Conservation (phyloP, 495 filamentous ascomycete species). For the Penicillium tannophilum region DNA sequence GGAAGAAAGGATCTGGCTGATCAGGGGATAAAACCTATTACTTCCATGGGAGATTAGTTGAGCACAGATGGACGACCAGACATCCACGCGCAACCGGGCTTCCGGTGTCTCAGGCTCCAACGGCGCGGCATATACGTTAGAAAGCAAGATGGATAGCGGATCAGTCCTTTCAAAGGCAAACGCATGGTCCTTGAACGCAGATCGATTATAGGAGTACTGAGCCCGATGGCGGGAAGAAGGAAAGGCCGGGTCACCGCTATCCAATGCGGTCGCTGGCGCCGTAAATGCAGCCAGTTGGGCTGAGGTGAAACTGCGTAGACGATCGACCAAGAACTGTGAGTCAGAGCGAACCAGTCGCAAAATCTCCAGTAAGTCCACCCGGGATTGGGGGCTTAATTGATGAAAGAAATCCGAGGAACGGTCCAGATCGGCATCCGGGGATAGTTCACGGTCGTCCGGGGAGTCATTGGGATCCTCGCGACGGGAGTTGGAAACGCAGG, state of each 20-base stretch:
- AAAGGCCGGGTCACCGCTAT: constrained; percentile 79
- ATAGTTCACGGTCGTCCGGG: constrained; percentile 38
- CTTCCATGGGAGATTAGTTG: constrained; percentile 58
- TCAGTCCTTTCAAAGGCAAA: constrained; percentile 84
- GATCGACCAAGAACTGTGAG: constrained; percentile 80
- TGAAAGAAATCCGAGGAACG: constrained; percentile 71
- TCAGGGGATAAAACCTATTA: constrained; percentile 43
- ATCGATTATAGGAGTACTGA: constrained; percentile 55
- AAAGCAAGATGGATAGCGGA: constrained; percentile 80
- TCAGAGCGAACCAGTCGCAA: constrained; percentile 81
- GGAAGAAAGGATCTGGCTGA: constrained; percentile 64
- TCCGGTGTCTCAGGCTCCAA: constrained; percentile 75
- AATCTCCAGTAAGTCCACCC: constrained; percentile 76
- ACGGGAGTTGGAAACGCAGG: constrained; percentile 70
- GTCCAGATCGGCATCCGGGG: constrained; percentile 35
- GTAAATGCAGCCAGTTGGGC: constrained; percentile 74
- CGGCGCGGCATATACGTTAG: constrained; percentile 75
- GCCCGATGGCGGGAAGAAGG: constrained; percentile 65
- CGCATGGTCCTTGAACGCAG: constrained; percentile 46
- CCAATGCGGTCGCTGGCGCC: constrained; percentile 73
- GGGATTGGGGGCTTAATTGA: constrained; percentile 73
- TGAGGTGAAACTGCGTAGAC: constrained; percentile 70
- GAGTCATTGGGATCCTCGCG: constrained; percentile 44
- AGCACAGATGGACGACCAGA: constrained; percentile 87
- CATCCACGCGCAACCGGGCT: constrained; percentile 74